These are phyloP conservation scores for Suhomyces bribrorum DNA, from an alignment of 1,139 yeast genomes.

Conservation along the genomic window DNA sequence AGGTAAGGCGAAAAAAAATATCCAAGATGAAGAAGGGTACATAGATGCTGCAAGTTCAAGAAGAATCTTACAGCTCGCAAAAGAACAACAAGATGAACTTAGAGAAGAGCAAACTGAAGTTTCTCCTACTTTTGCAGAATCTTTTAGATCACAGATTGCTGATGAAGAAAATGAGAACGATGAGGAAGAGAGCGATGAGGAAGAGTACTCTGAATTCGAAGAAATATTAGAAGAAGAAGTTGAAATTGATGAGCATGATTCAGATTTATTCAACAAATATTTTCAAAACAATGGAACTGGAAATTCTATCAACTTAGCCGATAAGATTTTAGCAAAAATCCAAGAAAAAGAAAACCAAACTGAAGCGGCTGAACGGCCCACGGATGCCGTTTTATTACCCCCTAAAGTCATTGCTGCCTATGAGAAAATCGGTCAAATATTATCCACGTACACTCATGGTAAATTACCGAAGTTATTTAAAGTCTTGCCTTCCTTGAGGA, in stretches of 20 bases:
- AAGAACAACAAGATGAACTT: constrained; percentile 88
- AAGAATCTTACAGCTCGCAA: constrained; percentile 84
- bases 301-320: constrained; percentile 74
- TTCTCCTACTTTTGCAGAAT: constrained; percentile 23
- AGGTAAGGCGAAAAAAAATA: constrained; percentile 29
- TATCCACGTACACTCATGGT: constrained; percentile 93
- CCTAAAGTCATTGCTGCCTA: constrained; percentile 96
- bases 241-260: constrained; percentile 69
- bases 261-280: constrained; percentile 67
- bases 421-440: constrained; percentile 83
- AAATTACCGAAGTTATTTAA: constrained; percentile 93
- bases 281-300: constrained; percentile 44
- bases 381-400: constrained; percentile 73
- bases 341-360: constrained; percentile 62
- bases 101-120: constrained; percentile 55
- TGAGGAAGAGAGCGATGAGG: constrained; percentile 36
- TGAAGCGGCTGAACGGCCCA: constrained; percentile 39
- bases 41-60: constrained; percentile 83
- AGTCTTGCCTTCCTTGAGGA: constrained; percentile 85
- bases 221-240: constrained; percentile 53
- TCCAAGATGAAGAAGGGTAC: constrained; percentile 58
- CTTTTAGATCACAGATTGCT: constrained; percentile 27
- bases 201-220: constrained; percentile 54
- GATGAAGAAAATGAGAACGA: constrained; percentile 41
- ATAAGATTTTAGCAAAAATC: constrained; percentile 86